phyloP scores from a whole-genome alignment of 495 filamentous ascomycete genomes.

The Penicillium longicatenatum region DNA sequence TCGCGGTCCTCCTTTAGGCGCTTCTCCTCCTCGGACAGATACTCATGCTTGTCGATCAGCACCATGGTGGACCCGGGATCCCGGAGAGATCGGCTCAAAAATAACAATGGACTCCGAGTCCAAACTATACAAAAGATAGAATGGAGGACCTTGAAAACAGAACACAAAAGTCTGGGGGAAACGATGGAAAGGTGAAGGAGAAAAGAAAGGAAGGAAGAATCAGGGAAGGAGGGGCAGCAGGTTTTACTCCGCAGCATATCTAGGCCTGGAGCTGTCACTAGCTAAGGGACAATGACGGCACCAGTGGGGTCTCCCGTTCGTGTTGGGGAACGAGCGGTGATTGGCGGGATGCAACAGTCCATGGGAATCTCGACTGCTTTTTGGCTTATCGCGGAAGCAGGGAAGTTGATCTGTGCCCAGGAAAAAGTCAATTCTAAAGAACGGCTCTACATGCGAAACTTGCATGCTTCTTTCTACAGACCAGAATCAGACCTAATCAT shows the following conservation, averaged over 20 bases:
- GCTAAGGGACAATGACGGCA: conserved; percentile 5
- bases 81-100: not conserved
- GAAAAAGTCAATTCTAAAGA: not conserved
- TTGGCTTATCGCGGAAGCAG: not conserved
- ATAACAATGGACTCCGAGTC: not conserved
- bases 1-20: conserved; percentile 83
- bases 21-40: conserved; percentile 83
- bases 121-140: not conserved
- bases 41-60: conserved; percentile 79
- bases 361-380: not conserved
- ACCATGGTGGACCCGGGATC: conserved; percentile 64
- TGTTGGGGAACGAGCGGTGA: not conserved
- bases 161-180: not conserved
- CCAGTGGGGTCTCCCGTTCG: not conserved
- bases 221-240: conserved; percentile 4
- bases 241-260: conserved; percentile 4
- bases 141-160: not conserved
- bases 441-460: too few species aligned
- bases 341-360: not conserved
- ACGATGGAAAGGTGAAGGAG: not conserved
- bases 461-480: not conserved
- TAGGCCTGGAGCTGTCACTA: conserved; percentile 1
- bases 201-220: not conserved
- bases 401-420: not conserved
- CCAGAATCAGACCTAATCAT: too few species aligned